Percentiles rank a stretch among this genome's conserved stretches.
Evolutionary conservation across 1,139 yeast genomes (phyloP).

Genomic region (Yamadazyma buinensis): DNA sequence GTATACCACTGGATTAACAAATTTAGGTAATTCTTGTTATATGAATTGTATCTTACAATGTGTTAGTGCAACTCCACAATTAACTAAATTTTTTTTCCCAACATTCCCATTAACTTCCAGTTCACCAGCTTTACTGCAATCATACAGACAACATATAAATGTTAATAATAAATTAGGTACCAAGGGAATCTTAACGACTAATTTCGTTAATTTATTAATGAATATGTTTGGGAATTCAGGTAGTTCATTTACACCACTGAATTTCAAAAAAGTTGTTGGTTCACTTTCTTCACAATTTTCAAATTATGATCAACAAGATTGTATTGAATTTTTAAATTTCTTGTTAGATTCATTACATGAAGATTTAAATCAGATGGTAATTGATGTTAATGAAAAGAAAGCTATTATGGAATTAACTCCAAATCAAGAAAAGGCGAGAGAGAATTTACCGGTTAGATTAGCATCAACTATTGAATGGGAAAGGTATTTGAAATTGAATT

Average conservation of each 20-base stretch:
- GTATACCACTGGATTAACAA: conserved; percentile 59
- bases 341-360: conserved; percentile 84
- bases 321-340: conserved; percentile 85
- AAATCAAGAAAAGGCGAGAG: conserved; percentile 74
- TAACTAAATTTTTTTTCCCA: conserved; percentile 40
- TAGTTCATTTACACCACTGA: conserved; percentile 49
- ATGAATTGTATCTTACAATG: conserved; percentile 92
- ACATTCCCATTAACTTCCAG: conserved; percentile 14
- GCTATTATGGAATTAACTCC: conserved; percentile 52
- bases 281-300: conserved; percentile 66
- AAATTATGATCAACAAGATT: conserved; percentile 87
- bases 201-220: conserved; percentile 63
- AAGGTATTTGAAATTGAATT: conserved; percentile 77
- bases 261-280: conserved; percentile 64
- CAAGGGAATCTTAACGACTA: conserved; percentile 74
- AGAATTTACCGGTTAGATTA: conserved; percentile 68
- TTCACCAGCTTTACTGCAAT: conserved; percentile 20
- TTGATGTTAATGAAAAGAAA: conserved; percentile 34
- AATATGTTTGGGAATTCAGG: conserved; percentile 53
- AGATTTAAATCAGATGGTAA: conserved; percentile 66
- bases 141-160: conserved; percentile 72
- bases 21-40: conserved; percentile 90
- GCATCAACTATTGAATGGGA: conserved; percentile 97
- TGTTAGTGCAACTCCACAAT: conserved; percentile 47
- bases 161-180: conserved; percentile 75